A percentile compares a stretch with the other conserved stretches of the same genome.
Evolutionary conservation across 1,284 basidiomycete species (phyloP).

Genomic region (Nidula niveotomentosa): DNA sequence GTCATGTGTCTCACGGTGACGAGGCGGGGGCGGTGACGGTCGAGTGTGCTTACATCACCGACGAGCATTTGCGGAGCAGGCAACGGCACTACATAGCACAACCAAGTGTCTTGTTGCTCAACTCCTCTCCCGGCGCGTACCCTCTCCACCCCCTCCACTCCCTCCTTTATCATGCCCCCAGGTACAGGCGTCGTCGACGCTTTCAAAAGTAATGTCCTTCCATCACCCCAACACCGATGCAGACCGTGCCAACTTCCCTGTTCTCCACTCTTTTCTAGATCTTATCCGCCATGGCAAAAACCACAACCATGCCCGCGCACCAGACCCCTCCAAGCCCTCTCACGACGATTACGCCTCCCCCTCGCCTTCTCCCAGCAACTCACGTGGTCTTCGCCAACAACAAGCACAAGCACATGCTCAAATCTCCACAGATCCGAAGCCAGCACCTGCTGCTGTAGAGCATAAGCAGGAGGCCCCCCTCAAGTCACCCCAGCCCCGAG

Average conservation of each 20-base stretch:
- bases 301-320: constrained; percentile 45
- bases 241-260: constrained; percentile 9
- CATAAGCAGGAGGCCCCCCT: constrained; percentile 11
- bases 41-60: not conserved
- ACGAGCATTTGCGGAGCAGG: too few species aligned
- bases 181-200: constrained; percentile 61
- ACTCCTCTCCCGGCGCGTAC: not conserved
- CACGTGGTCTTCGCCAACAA: constrained; percentile 27
- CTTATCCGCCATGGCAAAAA: constrained; percentile 87
- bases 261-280: constrained; percentile 45
- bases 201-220: constrained; percentile 60
- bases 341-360: constrained; percentile 18
- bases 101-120: not conserved
- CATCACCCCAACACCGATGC: constrained; percentile 11
- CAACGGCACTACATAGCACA: too few species aligned
- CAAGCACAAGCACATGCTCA: constrained; percentile 23
- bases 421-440: constrained; percentile 18
- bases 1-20: not conserved
- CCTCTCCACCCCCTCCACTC: not conserved
- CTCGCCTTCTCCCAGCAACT: constrained; percentile 4
- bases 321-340: constrained; percentile 17
- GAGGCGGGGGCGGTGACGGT: not conserved
- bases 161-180: constrained; percentile 30
- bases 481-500: constrained; percentile 36
- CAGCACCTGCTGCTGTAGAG: not conserved